Evolutionary conservation across 768 basidiomycete genomes (phyloP).

Genomic region (Fomitopsis serialis): DNA sequence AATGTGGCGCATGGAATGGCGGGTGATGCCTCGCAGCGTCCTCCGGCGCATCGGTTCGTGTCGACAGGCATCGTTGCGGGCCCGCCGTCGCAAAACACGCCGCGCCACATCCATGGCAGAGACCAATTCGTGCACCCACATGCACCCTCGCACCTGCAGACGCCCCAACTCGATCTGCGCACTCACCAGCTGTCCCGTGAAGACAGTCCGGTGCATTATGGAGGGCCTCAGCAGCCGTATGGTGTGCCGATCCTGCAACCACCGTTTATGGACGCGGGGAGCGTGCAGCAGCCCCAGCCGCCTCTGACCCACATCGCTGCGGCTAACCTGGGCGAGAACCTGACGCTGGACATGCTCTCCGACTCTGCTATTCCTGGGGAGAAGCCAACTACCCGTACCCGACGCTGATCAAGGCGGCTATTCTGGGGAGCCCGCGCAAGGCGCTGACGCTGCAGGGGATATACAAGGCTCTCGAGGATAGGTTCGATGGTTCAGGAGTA

Average conservation of each 20-base stretch:
- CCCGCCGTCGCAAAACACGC: too few relatives aligned
- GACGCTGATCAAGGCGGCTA: constrained; percentile 56
- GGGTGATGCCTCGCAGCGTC: too few relatives aligned
- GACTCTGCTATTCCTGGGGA: constrained; percentile 28
- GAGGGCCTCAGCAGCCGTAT: not conserved
- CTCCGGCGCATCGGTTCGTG: too few relatives aligned
- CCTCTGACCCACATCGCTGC: constrained; percentile 12
- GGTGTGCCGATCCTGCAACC: not conserved
- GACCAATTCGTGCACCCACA: too few relatives aligned
- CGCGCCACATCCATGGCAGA: too few relatives aligned
- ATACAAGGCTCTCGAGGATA: constrained; percentile 44
- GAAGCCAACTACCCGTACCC: constrained; percentile 38
- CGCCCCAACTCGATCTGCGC: too few relatives aligned
- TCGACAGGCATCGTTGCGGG: too few relatives aligned
- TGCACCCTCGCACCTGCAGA: too few relatives aligned
- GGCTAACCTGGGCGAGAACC: constrained; percentile 9
- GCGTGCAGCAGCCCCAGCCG: constrained; percentile 5
- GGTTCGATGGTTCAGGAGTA: constrained; percentile 53
- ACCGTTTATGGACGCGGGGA: not conserved
- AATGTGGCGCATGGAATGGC: too few relatives aligned
- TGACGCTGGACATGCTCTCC: constrained; percentile 11
- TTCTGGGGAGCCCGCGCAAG: constrained; percentile 50
- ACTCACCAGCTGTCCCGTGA: not conserved
- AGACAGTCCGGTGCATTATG: constrained; percentile 1
- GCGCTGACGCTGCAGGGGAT: constrained; percentile 61